Base-by-base conservation (phyloP, 768 basidiomycete species). In the Favolaschia claudopus region DNA sequence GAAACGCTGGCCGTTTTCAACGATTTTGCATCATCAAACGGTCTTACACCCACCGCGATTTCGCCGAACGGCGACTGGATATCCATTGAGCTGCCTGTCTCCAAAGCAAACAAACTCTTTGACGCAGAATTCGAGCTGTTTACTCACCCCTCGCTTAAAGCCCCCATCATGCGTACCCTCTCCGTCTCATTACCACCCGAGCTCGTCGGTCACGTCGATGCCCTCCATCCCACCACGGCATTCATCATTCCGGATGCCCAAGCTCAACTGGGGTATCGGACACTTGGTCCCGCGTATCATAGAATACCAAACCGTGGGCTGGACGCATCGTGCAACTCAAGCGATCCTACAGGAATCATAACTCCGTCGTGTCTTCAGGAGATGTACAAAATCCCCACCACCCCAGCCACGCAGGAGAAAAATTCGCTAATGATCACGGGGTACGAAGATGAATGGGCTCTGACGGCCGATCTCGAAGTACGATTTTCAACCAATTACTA, bases 41-140 rank as follows among this genome's bases (percentile, higher is more conserved):
- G 34, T 13, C 47, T 58, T 8, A 29, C 9, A 14, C 34, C 48
- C 24, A 43, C 56, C 13, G 40, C 32, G 5, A 51, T 42, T 29
- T 57, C 55, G 0, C 55, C 45, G 13, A 36, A 45, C 36, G 54
- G 54, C 7, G 54, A 56, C 20, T 50, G 56, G 56, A 24, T 51
- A 13, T 50, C 56, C 6, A 28, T 58, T 20, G 43, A 39, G 13
- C 47, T 58, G 32, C n/a, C 48, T 3, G 48, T 58, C 25, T 36
- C 48, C 12, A 22, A 51, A 27, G 56, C 56, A 19, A 51, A 58
- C 48, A 22, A 8, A 6, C 56, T 58, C 17, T 58, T 58, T 15
- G 55, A 31, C 13, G 37, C 55, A 4, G 25, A 57, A 8, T 57
- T 57, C 39, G 38, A 42, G 5, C 13, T 15, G 2, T 58, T 43